Evolutionary conservation across 2,329 filamentous ascomycete species (phyloP), one percentile per base, ranked within the genome.

Genomic region (Camptophora hylomeconis): DNA sequence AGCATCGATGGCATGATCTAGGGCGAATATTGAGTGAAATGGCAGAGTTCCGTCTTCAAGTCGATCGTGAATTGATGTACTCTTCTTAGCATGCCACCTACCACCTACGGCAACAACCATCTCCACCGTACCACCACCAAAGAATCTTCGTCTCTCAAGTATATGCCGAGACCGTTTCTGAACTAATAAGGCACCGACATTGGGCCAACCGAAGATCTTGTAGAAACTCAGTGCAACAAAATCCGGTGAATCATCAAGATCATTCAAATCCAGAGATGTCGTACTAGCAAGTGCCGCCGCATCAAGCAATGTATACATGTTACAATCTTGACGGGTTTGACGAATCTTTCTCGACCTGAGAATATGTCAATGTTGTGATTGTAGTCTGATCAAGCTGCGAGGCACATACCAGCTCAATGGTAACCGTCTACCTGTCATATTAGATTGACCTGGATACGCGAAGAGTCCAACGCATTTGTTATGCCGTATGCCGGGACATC

Each of bases 21-120:
- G 59, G 2, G 86, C 86, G 30, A 92, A 62, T 38, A 95, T 93
- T 47, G 58, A 92, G 52, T 94, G 87, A 31, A 94, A 75, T 0
- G 87, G 83, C 3, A 93, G 52, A 0, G 87, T 80, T 1, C 75
- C 75, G 40, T 80, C 75, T 45, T 80, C 75, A 5, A 80, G 59
- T 2, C 61, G 59, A 22, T 74, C 69, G 42, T 77, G 70, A 2
- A 92, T 57, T 17, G 68, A 69, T 17, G 67, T 56, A 5, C 65
- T 61, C 49, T 92, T 93, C 18, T 69, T 65, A 1, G 73, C 76
- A 58, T 93, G 82, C 80, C 84, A 94, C 38, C 77, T 67, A 45
- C 83, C 75, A 38, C 72, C 77, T 11, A 74, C 49, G 37, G 73
- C 78, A 2, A 83, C 64, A 0, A 93, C 82, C 67, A 87, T 78